phyloP scores from a whole-genome alignment of 768 basidiomycete genomes.

The Hygrophoropsis aurantiaca region DNA sequence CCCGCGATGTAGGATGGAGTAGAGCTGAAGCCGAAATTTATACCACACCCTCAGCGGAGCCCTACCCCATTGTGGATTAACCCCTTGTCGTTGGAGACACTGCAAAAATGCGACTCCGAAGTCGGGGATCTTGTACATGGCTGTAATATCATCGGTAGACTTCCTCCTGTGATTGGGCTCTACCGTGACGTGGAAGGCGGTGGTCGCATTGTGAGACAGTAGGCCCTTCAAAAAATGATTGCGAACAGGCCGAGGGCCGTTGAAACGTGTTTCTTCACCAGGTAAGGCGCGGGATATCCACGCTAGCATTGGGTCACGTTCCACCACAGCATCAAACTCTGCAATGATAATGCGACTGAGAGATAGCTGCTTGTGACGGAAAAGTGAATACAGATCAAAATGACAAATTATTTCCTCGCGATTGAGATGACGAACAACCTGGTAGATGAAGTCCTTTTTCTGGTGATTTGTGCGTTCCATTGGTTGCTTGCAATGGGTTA shows the following conservation, averaged over 20 bases:
- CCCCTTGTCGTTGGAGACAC: conserved; percentile 13
- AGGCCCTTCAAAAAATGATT: not conserved
- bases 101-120: not conserved
- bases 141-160: not conserved
- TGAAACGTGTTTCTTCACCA: not conserved
- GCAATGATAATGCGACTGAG: not conserved
- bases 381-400: conserved; percentile 22
- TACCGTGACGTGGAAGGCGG: not conserved
- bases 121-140: too few species aligned
- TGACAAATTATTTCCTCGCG: conserved; percentile 25
- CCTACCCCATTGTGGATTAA: conserved; percentile 11
- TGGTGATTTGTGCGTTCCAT: conserved; percentile 18
- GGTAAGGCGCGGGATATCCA: conserved; percentile 1
- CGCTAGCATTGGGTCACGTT: not conserved
- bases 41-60: conserved; percentile 24
- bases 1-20: conserved; percentile 16
- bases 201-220: not conserved
- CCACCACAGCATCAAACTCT: not conserved
- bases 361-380: not conserved
- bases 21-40: conserved; percentile 20
- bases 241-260: not conserved
- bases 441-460: conserved; percentile 28
- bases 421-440: conserved; percentile 35
- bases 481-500: conserved; percentile 32
- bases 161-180: not conserved